phyloP scores from a whole-genome alignment of 164 flowering plant genomes.

The Vitis rotundifolia region DNA sequence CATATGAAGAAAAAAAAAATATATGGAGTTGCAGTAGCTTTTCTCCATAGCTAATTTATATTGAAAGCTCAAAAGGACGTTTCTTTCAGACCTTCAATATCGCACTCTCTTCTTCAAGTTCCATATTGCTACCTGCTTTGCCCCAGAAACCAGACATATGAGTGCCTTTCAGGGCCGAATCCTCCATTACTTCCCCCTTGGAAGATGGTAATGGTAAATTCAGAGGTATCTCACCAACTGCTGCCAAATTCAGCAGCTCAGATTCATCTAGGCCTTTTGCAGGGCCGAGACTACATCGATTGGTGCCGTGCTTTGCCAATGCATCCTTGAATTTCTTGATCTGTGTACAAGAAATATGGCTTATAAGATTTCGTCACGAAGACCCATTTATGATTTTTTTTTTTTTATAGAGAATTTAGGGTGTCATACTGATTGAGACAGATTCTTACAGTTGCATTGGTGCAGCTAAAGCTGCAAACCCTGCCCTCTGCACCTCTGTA shows the following conservation, averaged over 20 bases:
- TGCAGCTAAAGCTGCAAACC: conserved; percentile 83
- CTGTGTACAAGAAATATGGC: conserved; percentile 25
- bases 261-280: conserved; percentile 77
- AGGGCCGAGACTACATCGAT: conserved; percentile 54
- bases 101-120: conserved; percentile 13
- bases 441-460: conserved; percentile 65
- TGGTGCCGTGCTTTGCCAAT: conserved; percentile 59
- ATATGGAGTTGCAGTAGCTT: conserved; percentile 1
- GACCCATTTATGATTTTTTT: too few species aligned
- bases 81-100: conserved; percentile 8
- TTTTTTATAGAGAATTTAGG: not conserved
- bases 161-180: conserved; percentile 22
- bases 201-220: conserved; percentile 18
- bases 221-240: conserved; percentile 39
- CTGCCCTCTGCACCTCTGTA: conserved; percentile 68
- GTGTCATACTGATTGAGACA: not conserved
- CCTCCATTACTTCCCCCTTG: conserved; percentile 22
- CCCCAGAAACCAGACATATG: conserved; percentile 16
- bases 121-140: conserved; percentile 1
- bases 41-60: not conserved
- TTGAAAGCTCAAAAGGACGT: too few species aligned
- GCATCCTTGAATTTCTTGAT: conserved; percentile 87
- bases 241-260: conserved; percentile 55
- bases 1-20: not conserved
- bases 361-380: too few species aligned